Evolutionary conservation across 805 yeast species (phyloP), one percentile per base, ranked within the genome.

Genomic region (Saccharomycopsis sp.): DNA sequence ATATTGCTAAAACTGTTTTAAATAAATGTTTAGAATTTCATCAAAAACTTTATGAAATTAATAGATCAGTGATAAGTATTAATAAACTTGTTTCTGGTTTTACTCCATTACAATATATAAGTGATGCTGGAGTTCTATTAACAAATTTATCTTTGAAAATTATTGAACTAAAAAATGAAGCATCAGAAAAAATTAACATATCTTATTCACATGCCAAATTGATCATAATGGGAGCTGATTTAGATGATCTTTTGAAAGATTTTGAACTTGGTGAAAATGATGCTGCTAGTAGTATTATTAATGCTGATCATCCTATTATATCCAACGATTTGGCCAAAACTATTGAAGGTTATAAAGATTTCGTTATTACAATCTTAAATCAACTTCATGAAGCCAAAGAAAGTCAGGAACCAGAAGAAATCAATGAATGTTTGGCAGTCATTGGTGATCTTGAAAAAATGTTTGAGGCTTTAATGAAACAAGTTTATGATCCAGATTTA

Each of bases 371-470:
- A 38, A 58, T 75, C 35, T 53, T 75, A 29, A 61, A 59, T 34
- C 80, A 75, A 51, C 59, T 75, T 46, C 68, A 72, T 41, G 58
- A 52, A 3, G 68, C 75, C 5, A 63, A 72, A 5, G 66, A 67
- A 18, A 48, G 53, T 9, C 67, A 70, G 23, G 77, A 74, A 48
- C 60, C 62, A 17, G 68, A 67, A 30, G 70, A 68, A 6, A 68
- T 72, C 34, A 64, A 67, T 59, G 80, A 75, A 51, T 73, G 79
- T 47, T 63, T 75, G 43, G 74, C 76, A 0, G 74, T 74, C 29
- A 73, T 75, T 12, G 67, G 63, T 41, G 80, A 75, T 47, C 69
- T 75, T 59, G 80, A 74, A 49, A 68, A 71, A 48, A 75, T 75
- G 79, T 74, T 73, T 52, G 76, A 73, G 26, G 67, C 69, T 1